Evolutionary conservation across 202 grass and related monocot genomes (phyloP), one percentile per base, ranked within the genome.

Genomic region (Thinopyrum obtusiflorum): DNA sequence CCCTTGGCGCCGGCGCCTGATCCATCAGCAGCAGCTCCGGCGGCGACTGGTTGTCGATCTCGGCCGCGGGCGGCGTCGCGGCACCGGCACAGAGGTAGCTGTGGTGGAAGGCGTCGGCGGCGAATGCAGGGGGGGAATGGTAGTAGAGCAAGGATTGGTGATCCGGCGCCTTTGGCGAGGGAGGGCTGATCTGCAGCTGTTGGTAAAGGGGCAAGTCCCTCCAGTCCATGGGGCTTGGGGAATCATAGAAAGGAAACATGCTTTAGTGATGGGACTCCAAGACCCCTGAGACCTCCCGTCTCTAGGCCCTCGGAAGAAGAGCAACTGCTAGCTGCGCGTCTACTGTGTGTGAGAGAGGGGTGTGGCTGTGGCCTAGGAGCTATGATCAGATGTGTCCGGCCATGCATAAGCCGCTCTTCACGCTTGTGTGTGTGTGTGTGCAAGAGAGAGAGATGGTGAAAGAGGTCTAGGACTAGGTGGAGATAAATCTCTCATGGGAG

Each of bases 171-270:
- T 85, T 91, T 37, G 86, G 82, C 9, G 86, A 91, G 61, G 89
- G 82, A 44, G 89, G 82, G 72, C 57, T 91, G 72, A 91, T 66
- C 86, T 85, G 89, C 42, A 88, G 86, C 66, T 91, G 89, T 15
- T 91, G 89, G 78, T 85, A 91, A 85, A 91, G 89, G 53, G 89
- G 82, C 18, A 78, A 61, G 78, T 91, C n/a, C n/a, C n/a, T n/a
- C n/a, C n/a, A n/a, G n/a, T n/a, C 89, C 89, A 88, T 91, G 86
- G 86, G 65, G 65, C 73, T 88, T 61, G 82, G 49, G 73, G 82
- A 91, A 85, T 91, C 89, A 59, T 35, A 73, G 82, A 88, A 82
- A 73, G 89, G 89, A 88, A 88, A 78, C 89, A 88, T 87, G 85
- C 89, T 85, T 85, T 85, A 60, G n/a, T 88, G 89, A 85, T 85